A percentile compares a stretch with the other conserved stretches of the same genome.
Conservation (phyloP, 768 basidiomycete species). For the Podaxis mareebaensis region DNA sequence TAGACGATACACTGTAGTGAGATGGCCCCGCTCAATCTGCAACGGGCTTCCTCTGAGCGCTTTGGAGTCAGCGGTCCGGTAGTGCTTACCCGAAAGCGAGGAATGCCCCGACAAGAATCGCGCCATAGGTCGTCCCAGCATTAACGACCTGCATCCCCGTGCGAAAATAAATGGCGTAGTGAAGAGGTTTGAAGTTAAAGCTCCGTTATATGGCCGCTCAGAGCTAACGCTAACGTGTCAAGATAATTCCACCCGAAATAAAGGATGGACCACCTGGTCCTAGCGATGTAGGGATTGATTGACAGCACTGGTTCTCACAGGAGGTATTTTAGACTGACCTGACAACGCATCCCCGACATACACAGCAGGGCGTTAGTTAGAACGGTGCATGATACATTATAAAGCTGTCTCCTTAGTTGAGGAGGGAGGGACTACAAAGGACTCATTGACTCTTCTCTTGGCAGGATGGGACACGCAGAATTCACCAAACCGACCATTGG, state of each 20-base stretch:
- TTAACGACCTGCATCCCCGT: slow-evolving; percentile 20
- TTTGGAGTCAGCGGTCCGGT: not conserved
- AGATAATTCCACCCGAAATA: not conserved
- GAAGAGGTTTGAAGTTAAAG: not conserved
- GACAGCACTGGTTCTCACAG: not conserved
- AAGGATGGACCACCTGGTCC: not conserved
- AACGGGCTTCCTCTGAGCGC: not conserved
- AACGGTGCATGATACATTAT: too few species aligned
- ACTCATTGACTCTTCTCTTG: not conserved
- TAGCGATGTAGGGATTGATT: not conserved
- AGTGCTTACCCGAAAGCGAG: slow-evolving; percentile 36
- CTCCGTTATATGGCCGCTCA: not conserved
- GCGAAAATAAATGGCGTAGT: not conserved
- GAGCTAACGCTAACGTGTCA: not conserved
- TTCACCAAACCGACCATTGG: not conserved
- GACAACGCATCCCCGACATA: too few species aligned
- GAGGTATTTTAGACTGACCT: not conserved
- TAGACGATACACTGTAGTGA: slow-evolving; percentile 39
- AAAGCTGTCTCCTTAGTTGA: not conserved
- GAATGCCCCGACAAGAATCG: slow-evolving; percentile 41
- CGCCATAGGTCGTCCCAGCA: slow-evolving; percentile 37
- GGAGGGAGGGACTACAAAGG: not conserved
- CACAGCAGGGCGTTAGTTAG: too few species aligned
- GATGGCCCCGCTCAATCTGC: slow-evolving; percentile 43
- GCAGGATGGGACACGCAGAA: too few species aligned